Base-by-base conservation (phyloP, 768 basidiomycete species). In the Naganishia randhawae region DNA sequence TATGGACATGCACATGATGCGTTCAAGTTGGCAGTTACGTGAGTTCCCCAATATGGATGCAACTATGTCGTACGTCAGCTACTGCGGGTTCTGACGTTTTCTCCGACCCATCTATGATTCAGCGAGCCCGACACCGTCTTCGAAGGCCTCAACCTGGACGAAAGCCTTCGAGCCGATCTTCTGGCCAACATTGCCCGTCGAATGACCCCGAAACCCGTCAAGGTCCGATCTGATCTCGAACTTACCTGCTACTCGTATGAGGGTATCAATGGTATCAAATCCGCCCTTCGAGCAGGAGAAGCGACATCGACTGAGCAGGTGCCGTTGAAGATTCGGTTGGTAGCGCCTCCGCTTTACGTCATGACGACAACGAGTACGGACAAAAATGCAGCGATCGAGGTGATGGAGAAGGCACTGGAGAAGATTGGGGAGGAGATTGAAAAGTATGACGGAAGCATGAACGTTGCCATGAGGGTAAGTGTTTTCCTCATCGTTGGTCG, bases 1-100 rank as follows among this genome's bases (percentile, higher is more conserved):
- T 99, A 92, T 72, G 93, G 94, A 0, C 94, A 98, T 79, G 86
- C 94, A 0, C 95, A 96, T 80, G 96, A 98, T 78, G 95, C 95
- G 0, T 99, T 98, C 85, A 98, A 98, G 80, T 84, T 96, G 51
- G 87, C 91, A n/a, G 83, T 98, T 65, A 90, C 90, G 95, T 95
- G 75, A 69, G 90, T 78, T 17, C 3, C 8, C 9, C 9, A 22
- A 39, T 19, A 5, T 9, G 37, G 16, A n/a, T 11, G 6, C 3
- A 25, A n/a, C 22, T 13, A 37, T 7, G 19, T 35, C 22, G n/a
- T 7, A 19, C 31, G 33, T 9, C 16, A 9, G 19, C n/a, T 9
- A 33, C 32, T n/a, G 17, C 32, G 3, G 19, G 31, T 41, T 9
- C 32, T 11, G 39, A 19, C 35, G 51, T 13, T 19, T 37, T 19